Percentiles rank a stretch among this genome's conserved stretches.
These are phyloP conservation scores for Populus ilicifolia DNA, from an alignment of 345 rosid genomes.

Conservation along the genomic window DNA sequence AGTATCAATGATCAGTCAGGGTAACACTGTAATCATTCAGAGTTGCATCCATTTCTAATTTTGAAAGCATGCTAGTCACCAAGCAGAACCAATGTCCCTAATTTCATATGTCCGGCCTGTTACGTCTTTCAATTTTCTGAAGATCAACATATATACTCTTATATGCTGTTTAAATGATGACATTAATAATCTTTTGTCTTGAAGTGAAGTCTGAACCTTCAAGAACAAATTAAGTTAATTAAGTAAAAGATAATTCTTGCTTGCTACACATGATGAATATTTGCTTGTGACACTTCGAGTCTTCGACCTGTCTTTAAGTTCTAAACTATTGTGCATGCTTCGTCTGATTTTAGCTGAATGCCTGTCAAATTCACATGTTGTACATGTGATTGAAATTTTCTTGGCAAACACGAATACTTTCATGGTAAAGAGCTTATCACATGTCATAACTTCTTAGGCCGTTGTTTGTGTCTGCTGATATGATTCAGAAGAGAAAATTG, in stretches of 20 bases:
- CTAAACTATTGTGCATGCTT: not conserved
- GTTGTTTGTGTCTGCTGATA: not conserved
- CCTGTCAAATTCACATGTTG: not conserved
- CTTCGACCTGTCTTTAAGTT: not conserved
- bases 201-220: not conserved
- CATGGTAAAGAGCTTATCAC: not conserved
- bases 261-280: not conserved
- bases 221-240: not conserved
- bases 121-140: not conserved
- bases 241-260: not conserved
- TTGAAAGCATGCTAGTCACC: not conserved
- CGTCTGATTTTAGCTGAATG: not conserved
- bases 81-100: not conserved
- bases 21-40: slow-evolving; percentile 16
- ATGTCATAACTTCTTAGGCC: not conserved
- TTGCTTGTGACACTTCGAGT: not conserved
- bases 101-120: not conserved
- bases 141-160: not conserved
- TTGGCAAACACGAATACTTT: not conserved
- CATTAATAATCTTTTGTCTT: not conserved
- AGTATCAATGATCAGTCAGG: slow-evolving; percentile 38
- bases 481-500: not conserved
- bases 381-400: not conserved
- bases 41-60: not conserved
- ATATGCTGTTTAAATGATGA: not conserved